A percentile compares a stretch with the other conserved stretches of the same genome.
phyloP scores from a whole-genome alignment of 108 stramenopile genomes.

The Nitzschia palea region DNA sequence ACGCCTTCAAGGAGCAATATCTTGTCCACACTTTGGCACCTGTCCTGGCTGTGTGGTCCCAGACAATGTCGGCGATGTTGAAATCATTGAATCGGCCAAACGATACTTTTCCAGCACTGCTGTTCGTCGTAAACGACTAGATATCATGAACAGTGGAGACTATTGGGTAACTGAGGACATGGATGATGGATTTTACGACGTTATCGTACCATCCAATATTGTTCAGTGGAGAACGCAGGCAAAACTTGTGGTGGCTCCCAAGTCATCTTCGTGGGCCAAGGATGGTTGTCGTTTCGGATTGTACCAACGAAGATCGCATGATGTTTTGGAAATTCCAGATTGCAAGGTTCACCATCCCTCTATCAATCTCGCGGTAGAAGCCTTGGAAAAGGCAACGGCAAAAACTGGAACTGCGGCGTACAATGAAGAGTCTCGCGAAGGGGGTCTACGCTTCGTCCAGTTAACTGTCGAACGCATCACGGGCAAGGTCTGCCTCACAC shows the following conservation, averaged over 20 bases:
- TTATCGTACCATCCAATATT: conserved; percentile 61
- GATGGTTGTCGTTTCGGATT: conserved; percentile 83
- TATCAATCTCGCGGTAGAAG: conserved; percentile 77
- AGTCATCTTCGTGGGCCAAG: conserved; percentile 54
- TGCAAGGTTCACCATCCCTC: conserved; percentile 95
- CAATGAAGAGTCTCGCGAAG: conserved; percentile 49
- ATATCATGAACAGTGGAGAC: conserved; percentile 23
- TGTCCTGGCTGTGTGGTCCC: conserved; percentile 77
- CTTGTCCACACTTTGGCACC: conserved; percentile 68
- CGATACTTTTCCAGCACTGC: conserved; percentile 72
- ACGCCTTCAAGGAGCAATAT: conserved; percentile 27
- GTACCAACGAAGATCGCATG: conserved; percentile 83
- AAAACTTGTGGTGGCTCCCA: conserved; percentile 73
- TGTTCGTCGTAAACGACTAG: conserved; percentile 54
- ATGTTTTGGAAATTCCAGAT: conserved; percentile 79
- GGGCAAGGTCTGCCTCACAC: conserved; percentile 75
- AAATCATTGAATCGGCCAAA: conserved; percentile 66
- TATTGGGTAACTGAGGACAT: conserved; percentile 28
- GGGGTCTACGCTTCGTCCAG: conserved; percentile 76
- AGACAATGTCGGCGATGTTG: conserved; percentile 42
- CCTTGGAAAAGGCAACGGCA: conserved; percentile 51
- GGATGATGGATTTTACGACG: conserved; percentile 67
- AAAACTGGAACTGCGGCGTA: conserved; percentile 73
- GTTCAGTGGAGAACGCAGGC: conserved; percentile 80
- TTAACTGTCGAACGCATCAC: conserved; percentile 83